These are phyloP conservation scores for Drosera capensis DNA, from an alignment of 148 eudicot genomes.

Conservation along the genomic window DNA sequence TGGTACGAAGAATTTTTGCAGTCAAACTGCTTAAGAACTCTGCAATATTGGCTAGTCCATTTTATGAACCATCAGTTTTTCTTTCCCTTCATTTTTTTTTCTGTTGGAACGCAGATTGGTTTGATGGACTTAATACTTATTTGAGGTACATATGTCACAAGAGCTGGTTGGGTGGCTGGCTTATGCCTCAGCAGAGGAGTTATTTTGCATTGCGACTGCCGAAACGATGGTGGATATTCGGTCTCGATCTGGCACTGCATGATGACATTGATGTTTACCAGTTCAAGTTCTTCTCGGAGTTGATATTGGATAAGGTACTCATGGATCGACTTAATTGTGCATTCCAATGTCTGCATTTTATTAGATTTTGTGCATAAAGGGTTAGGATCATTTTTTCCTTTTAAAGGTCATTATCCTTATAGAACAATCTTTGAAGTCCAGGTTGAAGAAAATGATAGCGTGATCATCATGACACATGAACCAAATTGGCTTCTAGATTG, in stretches of 20 bases:
- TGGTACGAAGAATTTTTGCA: no score
- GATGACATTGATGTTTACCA: conserved; percentile 91
- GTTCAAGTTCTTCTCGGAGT: conserved; percentile 85
- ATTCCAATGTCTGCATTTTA: not conserved
- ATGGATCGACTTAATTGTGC: not conserved
- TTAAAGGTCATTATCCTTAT: not conserved
- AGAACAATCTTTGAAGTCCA: no score
- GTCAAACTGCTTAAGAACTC: no score
- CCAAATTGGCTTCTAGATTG: conserved; percentile 98
- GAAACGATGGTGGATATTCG: conserved; percentile 95
- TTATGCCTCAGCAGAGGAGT: conserved; percentile 98
- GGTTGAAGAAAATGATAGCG: conserved; percentile 75
- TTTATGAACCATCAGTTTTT: not conserved
- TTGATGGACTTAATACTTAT: conserved; percentile 91
- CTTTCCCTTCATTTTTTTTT: not conserved
- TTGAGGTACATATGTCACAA: conserved; percentile 96
- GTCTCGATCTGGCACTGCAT: conserved; percentile 89
- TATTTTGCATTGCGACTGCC: conserved; percentile 89
- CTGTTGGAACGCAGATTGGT: conserved; percentile 47
- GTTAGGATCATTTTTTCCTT: not conserved
- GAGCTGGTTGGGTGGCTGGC: conserved; percentile 99
- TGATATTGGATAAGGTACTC: conserved; percentile 61
- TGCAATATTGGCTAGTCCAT: not conserved
- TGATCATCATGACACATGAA: conserved; percentile 90
- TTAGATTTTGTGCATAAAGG: not conserved